Evolutionary conservation across 1,139 yeast genomes (phyloP).

Genomic region (Pichia sp.): DNA sequence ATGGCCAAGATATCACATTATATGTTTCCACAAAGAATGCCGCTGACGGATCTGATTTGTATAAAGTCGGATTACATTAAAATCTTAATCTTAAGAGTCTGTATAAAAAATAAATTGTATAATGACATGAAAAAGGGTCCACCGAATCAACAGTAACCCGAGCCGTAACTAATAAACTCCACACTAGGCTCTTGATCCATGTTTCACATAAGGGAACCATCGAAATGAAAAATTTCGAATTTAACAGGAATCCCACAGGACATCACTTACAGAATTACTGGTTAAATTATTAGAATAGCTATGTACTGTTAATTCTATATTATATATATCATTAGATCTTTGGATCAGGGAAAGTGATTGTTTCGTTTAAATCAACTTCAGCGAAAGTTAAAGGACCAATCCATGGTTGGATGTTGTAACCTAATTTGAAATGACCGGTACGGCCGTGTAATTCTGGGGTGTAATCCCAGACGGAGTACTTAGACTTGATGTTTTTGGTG

Average conservation of each 20-base stretch:
- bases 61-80: background rate
- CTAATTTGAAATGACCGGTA: conserved; percentile 67
- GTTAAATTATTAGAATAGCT: no score
- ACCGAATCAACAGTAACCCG: no score
- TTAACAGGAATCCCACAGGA: no score
- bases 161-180: no score
- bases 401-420: conserved; percentile 93
- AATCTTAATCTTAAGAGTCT: background rate
- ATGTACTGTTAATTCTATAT: background rate
- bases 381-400: conserved; percentile 82
- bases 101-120: background rate
- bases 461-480: conserved; percentile 89
- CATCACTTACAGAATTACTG: no score
- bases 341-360: conserved; percentile 31
- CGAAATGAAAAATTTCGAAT: no score
- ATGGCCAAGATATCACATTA: background rate
- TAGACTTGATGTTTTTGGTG: conserved; percentile 56
- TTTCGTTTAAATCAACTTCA: conserved; percentile 42
- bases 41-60: background rate
- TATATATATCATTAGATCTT: background rate
- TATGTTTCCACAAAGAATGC: background rate
- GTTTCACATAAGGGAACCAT: no score
- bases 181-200: no score
- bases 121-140: no score
- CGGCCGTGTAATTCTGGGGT: conserved; percentile 65